phyloP scores from a whole-genome alignment of 495 filamentous ascomycete species.

The Neurospora terricola region DNA sequence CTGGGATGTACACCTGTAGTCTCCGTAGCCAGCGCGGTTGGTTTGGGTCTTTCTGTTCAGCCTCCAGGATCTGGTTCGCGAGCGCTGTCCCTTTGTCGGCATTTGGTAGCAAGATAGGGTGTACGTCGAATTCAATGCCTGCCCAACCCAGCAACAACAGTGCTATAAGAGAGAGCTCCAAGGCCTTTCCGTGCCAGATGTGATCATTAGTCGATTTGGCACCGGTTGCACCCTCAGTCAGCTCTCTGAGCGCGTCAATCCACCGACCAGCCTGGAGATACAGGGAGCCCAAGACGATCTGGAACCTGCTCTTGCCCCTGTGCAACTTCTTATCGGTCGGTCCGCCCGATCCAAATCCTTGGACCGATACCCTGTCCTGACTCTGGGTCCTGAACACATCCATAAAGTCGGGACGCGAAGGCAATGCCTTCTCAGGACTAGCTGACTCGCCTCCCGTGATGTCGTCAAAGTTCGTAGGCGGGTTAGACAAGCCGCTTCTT shows the following conservation, averaged over 20 bases:
- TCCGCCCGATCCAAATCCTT: conserved; percentile 68
- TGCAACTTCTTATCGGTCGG: conserved; percentile 67
- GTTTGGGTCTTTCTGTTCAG: conserved; percentile 28
- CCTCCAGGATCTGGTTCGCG: conserved; percentile 36
- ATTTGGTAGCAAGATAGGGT: conserved; percentile 37
- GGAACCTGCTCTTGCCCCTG: conserved; percentile 71
- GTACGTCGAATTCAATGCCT: conserved; percentile 77
- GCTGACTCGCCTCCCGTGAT: conserved; percentile 34
- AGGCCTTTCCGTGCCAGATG: conserved; percentile 91
- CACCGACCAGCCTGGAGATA: conserved; percentile 84
- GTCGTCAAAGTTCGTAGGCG: conserved; percentile 65
- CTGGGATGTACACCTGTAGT: conserved; percentile 33
- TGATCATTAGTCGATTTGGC: conserved; percentile 80
- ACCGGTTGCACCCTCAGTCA: conserved; percentile 66
- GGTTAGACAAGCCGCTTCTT: conserved; percentile 41
- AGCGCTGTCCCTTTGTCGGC: conserved; percentile 35
- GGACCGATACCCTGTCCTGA: conserved; percentile 72
- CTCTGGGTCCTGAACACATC: conserved; percentile 41
- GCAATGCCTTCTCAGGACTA: conserved; percentile 22
- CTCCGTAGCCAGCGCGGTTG: conserved; percentile 35
- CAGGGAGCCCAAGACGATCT: conserved; percentile 72
- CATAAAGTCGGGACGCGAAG: conserved; percentile 22
- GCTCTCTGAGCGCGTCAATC: conserved; percentile 79
- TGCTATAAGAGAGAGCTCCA: conserved; percentile 76
- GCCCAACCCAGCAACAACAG: conserved; percentile 79